A percentile compares a stretch with the other conserved stretches of the same genome.
Conservation (phyloP, 2,329 filamentous ascomycete genomes). For the Aureobasidium leucospermi region DNA sequence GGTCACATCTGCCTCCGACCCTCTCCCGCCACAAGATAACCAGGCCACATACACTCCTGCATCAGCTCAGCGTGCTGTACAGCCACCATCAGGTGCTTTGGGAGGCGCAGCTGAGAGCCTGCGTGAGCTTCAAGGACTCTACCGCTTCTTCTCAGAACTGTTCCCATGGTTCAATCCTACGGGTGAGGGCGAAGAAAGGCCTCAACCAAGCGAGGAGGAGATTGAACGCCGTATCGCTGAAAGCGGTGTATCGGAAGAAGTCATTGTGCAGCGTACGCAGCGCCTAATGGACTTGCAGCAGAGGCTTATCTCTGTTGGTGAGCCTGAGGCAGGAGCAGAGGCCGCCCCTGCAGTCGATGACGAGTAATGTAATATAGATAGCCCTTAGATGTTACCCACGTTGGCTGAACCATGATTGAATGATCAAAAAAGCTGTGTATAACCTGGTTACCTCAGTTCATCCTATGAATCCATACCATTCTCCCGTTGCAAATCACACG, state of each 20-base stretch:
- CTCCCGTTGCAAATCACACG: no score
- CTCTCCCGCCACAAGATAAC: conserved; percentile 60
- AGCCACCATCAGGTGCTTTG: conserved; percentile 13
- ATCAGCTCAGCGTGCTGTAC: conserved; percentile 18
- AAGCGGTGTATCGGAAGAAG: conserved; percentile 21
- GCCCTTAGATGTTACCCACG: neutral
- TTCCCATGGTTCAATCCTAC: conserved; percentile 24
- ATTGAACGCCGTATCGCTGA: conserved; percentile 23
- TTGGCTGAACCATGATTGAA: neutral
- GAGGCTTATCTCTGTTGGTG: conserved; percentile 18
- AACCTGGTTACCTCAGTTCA: neutral
- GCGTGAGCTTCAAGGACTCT: conserved; percentile 23
- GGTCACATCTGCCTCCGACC: conserved; percentile 70
- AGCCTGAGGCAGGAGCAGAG: neutral
- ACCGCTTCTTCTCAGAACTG: conserved; percentile 23
- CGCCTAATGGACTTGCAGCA: conserved; percentile 23
- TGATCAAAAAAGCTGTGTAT: neutral
- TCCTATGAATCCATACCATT: no score
- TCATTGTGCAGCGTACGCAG: conserved; percentile 22
- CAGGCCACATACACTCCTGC: conserved; percentile 21
- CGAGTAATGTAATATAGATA: neutral
- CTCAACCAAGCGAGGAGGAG: conserved; percentile 21
- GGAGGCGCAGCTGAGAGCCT: conserved; percentile 19
- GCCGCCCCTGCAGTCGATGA: neutral
- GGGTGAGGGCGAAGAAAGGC: conserved; percentile 12